Evolutionary conservation across 441 rosid species (phyloP).

Genomic region (Pelargonium cotyledonis): DNA sequence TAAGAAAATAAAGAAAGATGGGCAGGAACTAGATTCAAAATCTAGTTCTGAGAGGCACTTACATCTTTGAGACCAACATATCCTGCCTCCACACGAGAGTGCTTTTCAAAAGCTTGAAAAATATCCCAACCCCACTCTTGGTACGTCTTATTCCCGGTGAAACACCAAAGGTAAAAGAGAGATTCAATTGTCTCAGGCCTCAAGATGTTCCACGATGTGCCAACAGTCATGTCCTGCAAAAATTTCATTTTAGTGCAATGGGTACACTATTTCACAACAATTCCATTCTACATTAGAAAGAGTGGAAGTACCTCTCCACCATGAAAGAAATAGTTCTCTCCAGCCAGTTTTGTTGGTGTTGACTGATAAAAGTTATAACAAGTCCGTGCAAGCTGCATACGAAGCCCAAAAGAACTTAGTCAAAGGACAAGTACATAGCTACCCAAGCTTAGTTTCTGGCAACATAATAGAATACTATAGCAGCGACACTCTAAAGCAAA

Average conservation of each 20-base stretch:
- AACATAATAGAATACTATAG: no score
- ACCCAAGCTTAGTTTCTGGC: no score
- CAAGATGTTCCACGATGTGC: constrained; percentile 1
- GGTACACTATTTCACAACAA: not conserved
- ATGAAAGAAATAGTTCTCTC: not conserved
- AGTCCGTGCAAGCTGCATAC: constrained; percentile 2
- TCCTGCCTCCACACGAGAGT: not conserved
- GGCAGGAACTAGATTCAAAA: no score
- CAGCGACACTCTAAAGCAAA: no score
- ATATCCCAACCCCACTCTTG: constrained; percentile 2
- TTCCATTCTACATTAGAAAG: not conserved
- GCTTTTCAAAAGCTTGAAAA: constrained; percentile 4
- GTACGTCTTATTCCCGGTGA: constrained; percentile 1
- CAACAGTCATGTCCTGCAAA: not conserved
- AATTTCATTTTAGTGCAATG: not conserved
- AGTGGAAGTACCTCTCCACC: not conserved
- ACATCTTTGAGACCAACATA: constrained; percentile 7
- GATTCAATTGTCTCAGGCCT: constrained; percentile 5
- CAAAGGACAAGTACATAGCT: not conserved
- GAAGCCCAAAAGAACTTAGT: not conserved
- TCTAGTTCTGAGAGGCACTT: not conserved
- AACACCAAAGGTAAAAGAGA: constrained; percentile 1
- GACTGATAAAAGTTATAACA: constrained; percentile 6
- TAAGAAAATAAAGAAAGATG: no score
- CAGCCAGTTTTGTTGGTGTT: constrained; percentile 1